phyloP scores from a whole-genome alignment of 2,329 filamentous ascomycete genomes.

The Hypoxylon sp. region DNA sequence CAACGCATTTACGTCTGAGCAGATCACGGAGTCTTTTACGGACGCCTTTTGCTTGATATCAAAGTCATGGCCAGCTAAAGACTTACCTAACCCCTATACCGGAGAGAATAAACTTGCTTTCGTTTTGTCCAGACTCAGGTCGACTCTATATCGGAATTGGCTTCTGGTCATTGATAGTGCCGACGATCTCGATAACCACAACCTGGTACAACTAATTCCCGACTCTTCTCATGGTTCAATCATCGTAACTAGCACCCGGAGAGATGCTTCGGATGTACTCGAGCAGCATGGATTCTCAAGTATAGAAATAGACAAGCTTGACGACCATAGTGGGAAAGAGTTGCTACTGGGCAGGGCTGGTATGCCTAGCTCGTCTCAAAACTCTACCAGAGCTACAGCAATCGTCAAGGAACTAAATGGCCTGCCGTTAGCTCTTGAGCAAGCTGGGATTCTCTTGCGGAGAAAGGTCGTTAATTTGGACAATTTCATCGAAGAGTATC shows the following conservation, averaged over 20 bases:
- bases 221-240: slow-evolving; percentile 10
- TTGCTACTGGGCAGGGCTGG: slow-evolving; percentile 6
- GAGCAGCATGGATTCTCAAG: slow-evolving; percentile 2
- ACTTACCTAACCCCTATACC: neutral
- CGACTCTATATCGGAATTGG: slow-evolving; percentile 48
- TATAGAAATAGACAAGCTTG: slow-evolving; percentile 18
- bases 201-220: slow-evolving; percentile 8
- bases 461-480: slow-evolving; percentile 1
- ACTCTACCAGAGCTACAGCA: neutral
- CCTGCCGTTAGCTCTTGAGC: slow-evolving; percentile 5
- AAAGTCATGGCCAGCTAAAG: slow-evolving; percentile 1
- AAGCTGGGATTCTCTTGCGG: slow-evolving; percentile 6
- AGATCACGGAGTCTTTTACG: slow-evolving; percentile 2
- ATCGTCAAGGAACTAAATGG: slow-evolving; percentile 11
- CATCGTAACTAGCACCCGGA: slow-evolving; percentile 11
- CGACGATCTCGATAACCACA: slow-evolving; percentile 51
- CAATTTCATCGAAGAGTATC: slow-evolving; percentile 8
- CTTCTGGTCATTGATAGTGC: slow-evolving; percentile 61
- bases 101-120: neutral
- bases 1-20: slow-evolving; percentile 10
- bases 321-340: slow-evolving; percentile 11
- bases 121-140: slow-evolving; percentile 36
- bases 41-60: slow-evolving; percentile 7
- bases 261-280: slow-evolving; percentile 7
- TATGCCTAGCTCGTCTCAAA: neutral